Evolutionary conservation across 2,329 filamentous ascomycete species (phyloP).

Genomic region (Cercospora sp.): DNA sequence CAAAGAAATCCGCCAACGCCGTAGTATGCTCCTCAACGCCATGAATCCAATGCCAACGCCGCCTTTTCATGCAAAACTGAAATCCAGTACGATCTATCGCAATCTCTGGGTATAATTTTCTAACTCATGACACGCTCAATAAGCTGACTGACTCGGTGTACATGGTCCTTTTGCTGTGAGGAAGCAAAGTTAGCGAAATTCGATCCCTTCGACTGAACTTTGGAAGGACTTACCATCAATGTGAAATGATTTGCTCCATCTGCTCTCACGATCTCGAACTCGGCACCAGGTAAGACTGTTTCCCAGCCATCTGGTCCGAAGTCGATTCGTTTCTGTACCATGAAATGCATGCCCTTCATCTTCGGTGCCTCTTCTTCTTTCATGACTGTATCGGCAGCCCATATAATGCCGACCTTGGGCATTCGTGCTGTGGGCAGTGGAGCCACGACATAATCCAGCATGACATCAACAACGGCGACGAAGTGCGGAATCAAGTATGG

Average conservation of each 20-base stretch:
- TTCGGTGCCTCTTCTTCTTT: constrained; percentile 51
- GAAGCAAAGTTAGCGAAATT: background rate
- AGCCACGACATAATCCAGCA: constrained; percentile 47
- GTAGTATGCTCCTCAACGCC: background rate
- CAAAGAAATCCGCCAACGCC: background rate
- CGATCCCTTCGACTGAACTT: background rate
- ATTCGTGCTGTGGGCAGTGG: constrained; percentile 38
- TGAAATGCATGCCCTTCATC: constrained; percentile 37
- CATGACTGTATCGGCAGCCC: constrained; percentile 52
- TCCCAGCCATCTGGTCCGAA: constrained; percentile 53
- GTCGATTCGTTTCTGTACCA: constrained; percentile 51
- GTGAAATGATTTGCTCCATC: constrained; percentile 44
- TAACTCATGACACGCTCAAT: background rate
- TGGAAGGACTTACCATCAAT: constrained; percentile 36
- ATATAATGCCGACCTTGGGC: constrained; percentile 49
- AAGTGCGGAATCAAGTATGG: constrained; percentile 56
- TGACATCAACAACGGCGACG: constrained; percentile 50
- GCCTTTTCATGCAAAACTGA: background rate
- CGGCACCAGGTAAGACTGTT: constrained; percentile 44
- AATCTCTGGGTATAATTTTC: background rate
- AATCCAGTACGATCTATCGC: background rate
- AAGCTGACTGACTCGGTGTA: background rate
- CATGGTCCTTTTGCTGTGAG: background rate
- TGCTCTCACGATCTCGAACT: constrained; percentile 38
- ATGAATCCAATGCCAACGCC: background rate